phyloP scores from a whole-genome alignment of 2,329 filamentous ascomycete species.

The Dendryphion nanum region DNA sequence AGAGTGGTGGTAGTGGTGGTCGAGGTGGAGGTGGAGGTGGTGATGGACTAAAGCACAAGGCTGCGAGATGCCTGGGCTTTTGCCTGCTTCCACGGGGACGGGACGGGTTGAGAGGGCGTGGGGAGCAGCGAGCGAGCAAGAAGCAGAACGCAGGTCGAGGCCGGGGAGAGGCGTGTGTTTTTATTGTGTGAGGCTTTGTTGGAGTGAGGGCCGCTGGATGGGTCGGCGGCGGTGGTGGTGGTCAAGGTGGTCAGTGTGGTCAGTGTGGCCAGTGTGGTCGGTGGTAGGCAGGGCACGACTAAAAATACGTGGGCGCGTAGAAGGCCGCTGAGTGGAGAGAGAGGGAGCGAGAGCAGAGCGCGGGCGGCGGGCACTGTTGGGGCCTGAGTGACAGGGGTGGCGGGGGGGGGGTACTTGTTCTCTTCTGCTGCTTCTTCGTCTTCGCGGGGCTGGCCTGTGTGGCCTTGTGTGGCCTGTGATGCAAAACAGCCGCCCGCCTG shows the following conservation, averaged over 20 bases:
- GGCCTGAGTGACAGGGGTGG: no score
- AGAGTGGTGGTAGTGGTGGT: constrained; percentile 6
- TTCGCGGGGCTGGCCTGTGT: no score
- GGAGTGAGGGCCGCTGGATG: constrained; percentile 32
- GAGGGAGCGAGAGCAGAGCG: no score
- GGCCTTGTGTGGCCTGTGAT: no score
- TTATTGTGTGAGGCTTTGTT: constrained; percentile 33
- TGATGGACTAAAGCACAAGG: no score
- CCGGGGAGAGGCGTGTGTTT: constrained; percentile 23
- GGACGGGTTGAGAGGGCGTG: neutral
- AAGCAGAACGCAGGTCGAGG: constrained; percentile 15
- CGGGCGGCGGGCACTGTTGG: neutral
- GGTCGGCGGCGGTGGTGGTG: constrained; percentile 15
- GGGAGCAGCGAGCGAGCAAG: constrained; percentile 1
- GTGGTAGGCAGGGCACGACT: no score
- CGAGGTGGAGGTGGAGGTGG: constrained; percentile 14
- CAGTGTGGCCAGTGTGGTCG: constrained; percentile 2
- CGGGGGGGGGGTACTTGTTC: no score
- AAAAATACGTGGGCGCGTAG: constrained; percentile 30
- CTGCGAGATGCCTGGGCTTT: no score
- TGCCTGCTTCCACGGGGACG: constrained; percentile 25
- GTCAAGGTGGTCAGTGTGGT: constrained; percentile 1
- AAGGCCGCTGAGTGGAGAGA: neutral
- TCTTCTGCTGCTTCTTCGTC: no score
- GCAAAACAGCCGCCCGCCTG: constrained; percentile 1